phyloP scores from a whole-genome alignment of 2,329 filamentous ascomycete species.

The Cadophora luteo-olivacea region DNA sequence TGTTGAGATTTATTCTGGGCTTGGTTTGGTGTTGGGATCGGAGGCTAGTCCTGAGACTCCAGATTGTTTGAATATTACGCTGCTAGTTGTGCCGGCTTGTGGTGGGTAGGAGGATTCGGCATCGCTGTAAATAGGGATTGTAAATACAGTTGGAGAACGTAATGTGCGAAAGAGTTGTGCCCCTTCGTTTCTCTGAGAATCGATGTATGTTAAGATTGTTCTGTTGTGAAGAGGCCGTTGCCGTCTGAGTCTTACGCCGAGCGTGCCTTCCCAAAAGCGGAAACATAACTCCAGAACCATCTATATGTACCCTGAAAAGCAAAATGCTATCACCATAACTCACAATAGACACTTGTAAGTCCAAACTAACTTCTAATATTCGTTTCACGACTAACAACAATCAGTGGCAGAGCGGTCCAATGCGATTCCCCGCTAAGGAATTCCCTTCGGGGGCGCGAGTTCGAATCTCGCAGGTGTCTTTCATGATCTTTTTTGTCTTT shows the following conservation, averaged over 20 bases:
- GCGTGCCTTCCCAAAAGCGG: background rate
- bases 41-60: background rate
- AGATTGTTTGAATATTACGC: conserved; percentile 7
- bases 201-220: too few species aligned
- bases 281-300: background rate
- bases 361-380: background rate
- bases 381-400: background rate
- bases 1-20: background rate
- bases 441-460: conserved; percentile 15
- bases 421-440: conserved; percentile 16
- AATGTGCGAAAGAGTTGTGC: too few species aligned
- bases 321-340: background rate
- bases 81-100: conserved; percentile 14
- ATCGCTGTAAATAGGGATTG: too few species aligned
- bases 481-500: background rate
- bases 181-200: too few species aligned
- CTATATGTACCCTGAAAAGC: conserved; percentile 5
- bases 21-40: background rate
- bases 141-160: too few species aligned
- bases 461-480: conserved; percentile 15
- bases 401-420: conserved; percentile 14
- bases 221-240: background rate
- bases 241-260: background rate
- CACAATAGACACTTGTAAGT: conserved; percentile 6
- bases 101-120: background rate